Conservation (phyloP, 2,329 filamentous ascomycete species). For the Fusarium aywerte region DNA sequence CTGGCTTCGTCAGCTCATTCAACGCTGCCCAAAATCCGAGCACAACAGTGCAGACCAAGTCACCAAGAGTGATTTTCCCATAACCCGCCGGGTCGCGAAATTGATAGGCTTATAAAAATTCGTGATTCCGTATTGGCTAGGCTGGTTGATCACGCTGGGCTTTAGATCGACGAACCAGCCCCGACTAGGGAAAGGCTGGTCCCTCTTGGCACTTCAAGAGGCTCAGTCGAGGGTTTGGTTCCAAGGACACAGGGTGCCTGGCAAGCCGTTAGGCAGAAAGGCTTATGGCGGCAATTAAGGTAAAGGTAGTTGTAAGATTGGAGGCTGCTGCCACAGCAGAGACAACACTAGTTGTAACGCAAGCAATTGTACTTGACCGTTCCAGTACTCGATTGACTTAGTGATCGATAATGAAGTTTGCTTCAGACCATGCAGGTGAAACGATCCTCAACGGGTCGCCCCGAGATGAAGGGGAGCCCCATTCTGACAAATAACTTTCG, state of each 20-base stretch:
- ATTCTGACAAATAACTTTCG: slow-evolving; percentile 6
- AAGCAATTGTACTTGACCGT: neutral
- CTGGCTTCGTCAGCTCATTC: slow-evolving; percentile 12
- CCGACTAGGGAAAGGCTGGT: slow-evolving; percentile 31
- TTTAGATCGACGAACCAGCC: slow-evolving; percentile 39
- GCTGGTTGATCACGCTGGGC: slow-evolving; percentile 33
- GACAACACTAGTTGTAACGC: neutral
- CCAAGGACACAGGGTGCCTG: slow-evolving; percentile 30
- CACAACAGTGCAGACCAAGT: neutral
- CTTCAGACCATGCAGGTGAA: slow-evolving; percentile 4
- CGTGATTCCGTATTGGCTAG: slow-evolving; percentile 34
- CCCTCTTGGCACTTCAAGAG: slow-evolving; percentile 27
- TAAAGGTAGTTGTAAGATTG: slow-evolving; percentile 3
- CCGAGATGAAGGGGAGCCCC: slow-evolving; percentile 16
- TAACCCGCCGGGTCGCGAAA: slow-evolving; percentile 3
- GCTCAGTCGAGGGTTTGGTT: slow-evolving; percentile 20
- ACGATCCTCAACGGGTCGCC: slow-evolving; percentile 32
- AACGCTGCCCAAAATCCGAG: neutral
- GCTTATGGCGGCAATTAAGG: slow-evolving; percentile 24
- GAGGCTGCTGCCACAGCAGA: neutral
- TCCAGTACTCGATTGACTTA: neutral
- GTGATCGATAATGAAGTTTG: slow-evolving; percentile 3
- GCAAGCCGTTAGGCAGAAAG: slow-evolving; percentile 16
- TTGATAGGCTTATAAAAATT: slow-evolving; percentile 21
- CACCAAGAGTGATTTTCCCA: neutral